These are phyloP conservation scores for Dacryopinax spathularia DNA, from an alignment of 768 basidiomycete species.

Conservation along the genomic window DNA sequence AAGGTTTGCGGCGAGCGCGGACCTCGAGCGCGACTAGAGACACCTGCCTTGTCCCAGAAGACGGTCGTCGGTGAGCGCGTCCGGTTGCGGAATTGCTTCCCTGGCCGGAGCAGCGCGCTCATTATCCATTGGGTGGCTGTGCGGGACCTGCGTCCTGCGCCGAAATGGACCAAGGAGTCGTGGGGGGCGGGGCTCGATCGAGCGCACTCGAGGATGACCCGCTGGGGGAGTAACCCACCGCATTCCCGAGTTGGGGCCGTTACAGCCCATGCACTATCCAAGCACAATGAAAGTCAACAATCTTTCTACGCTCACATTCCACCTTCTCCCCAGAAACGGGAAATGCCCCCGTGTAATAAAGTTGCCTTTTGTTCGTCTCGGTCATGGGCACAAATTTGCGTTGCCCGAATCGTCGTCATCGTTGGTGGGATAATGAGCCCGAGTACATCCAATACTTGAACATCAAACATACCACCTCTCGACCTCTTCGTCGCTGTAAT, in stretches of 20 bases:
- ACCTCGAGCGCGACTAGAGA: conserved; percentile 69
- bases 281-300: too few relatives aligned
- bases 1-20: conserved; percentile 69
- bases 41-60: conserved; percentile 78
- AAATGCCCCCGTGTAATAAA: too few relatives aligned
- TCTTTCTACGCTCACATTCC: too few relatives aligned
- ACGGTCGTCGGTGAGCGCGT: conserved; percentile 82
- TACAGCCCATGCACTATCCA: too few relatives aligned
- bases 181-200: conserved; percentile 89
- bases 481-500: too few relatives aligned
- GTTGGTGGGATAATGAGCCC: too few relatives aligned
- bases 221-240: conserved; percentile 49
- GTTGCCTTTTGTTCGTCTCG: too few relatives aligned
- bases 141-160: conserved; percentile 42
- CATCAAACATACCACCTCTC: too few relatives aligned
- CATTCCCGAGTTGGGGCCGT: conserved; percentile 72
- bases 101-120: conserved; percentile 62
- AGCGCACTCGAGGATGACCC: conserved; percentile 55
- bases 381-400: too few relatives aligned
- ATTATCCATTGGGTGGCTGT: conserved; percentile 43
- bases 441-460: too few relatives aligned
- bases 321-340: too few relatives aligned
- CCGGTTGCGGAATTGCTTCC: conserved; percentile 88
- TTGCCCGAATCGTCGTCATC: too few relatives aligned
- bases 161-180: conserved; percentile 84